phyloP scores from a whole-genome alignment of 1,139 yeast species.

The Sugiyamaella xylanicola region DNA sequence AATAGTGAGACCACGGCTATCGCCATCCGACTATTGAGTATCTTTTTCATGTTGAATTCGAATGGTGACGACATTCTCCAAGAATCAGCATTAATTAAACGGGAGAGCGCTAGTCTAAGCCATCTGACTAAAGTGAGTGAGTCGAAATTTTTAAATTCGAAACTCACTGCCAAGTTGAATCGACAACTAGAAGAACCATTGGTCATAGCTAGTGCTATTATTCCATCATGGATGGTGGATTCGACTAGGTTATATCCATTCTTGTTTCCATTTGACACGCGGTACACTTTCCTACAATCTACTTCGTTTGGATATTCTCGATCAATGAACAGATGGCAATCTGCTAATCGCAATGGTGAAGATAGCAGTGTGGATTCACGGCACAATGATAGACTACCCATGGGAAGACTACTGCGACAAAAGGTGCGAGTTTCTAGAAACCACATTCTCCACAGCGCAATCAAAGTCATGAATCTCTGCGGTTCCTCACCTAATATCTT shows the following conservation, averaged over 20 bases:
- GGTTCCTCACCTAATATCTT: conserved; percentile 79
- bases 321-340: conserved; percentile 76
- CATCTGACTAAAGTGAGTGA: conserved; percentile 40
- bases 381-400: conserved; percentile 42
- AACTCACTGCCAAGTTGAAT: conserved; percentile 81
- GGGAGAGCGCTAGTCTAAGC: conserved; percentile 1
- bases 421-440: conserved; percentile 78
- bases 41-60: conserved; percentile 53
- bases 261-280: conserved; percentile 79
- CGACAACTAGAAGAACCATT: conserved; percentile 89
- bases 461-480: conserved; percentile 73
- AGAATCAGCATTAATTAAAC: no score
- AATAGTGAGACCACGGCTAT: conserved; percentile 52
- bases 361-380: conserved; percentile 19
- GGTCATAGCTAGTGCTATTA: conserved; percentile 80
- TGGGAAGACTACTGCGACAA: conserved; percentile 80
- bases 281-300: conserved; percentile 77
- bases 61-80: conserved; percentile 18
- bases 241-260: conserved; percentile 76
- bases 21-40: conserved; percentile 58
- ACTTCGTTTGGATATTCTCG: conserved; percentile 93
- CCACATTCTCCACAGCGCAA: conserved; percentile 72
- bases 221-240: conserved; percentile 84
- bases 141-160: conserved; percentile 69
- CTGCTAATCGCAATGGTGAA: conserved; percentile 28